Conservation (phyloP, 2,329 filamentous ascomycete species). For the Xylaria digitata region DNA sequence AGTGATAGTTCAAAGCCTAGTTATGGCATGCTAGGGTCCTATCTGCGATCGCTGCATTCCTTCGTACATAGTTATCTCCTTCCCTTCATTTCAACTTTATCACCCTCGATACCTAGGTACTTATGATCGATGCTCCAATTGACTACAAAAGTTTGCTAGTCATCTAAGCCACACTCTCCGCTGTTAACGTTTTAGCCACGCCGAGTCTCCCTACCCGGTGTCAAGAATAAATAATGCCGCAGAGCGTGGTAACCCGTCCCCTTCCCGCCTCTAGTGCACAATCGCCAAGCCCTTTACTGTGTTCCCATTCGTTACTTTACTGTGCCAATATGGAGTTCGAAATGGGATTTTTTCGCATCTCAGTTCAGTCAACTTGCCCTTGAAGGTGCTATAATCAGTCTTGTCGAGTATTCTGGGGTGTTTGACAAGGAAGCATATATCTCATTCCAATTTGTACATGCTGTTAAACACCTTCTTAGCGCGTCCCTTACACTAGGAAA, state of each 20-base stretch:
- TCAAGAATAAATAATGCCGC: constrained; percentile 7
- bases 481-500: too few relatives aligned
- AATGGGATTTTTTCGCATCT: constrained; percentile 37
- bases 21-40: background rate
- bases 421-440: too few relatives aligned
- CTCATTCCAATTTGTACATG: too few relatives aligned
- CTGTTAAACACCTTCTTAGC: too few relatives aligned
- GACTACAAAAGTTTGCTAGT: constrained; percentile 20
- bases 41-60: constrained; percentile 28
- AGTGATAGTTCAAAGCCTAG: background rate
- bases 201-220: constrained; percentile 18
- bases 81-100: constrained; percentile 19
- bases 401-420: too few relatives aligned
- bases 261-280: constrained; percentile 20
- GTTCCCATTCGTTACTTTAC: constrained; percentile 3
- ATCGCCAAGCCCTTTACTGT: constrained; percentile 14
- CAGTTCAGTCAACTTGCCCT: too few relatives aligned
- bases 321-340: constrained; percentile 15
- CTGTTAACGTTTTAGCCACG: constrained; percentile 24
- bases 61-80: constrained; percentile 25
- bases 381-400: too few relatives aligned
- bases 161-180: constrained; percentile 26
- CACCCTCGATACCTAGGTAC: constrained; percentile 25
- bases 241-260: constrained; percentile 23
- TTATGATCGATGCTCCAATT: constrained; percentile 16